These are phyloP conservation scores for Acanthamoeba royreba DNA, from an alignment of 208 protist genomes.

Conservation along the genomic window DNA sequence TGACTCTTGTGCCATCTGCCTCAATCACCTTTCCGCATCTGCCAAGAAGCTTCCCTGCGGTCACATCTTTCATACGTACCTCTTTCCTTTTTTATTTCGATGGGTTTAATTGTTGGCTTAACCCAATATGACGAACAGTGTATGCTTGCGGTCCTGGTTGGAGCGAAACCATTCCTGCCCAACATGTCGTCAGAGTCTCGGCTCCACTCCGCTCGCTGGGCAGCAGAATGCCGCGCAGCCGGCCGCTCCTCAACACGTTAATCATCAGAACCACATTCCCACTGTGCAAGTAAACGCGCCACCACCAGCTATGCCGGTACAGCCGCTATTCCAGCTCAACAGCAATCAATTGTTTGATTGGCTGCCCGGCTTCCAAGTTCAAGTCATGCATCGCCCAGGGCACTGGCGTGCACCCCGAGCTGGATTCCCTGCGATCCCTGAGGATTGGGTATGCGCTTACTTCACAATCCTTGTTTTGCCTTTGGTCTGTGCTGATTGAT, in stretches of 20 bases:
- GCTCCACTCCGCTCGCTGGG: background rate
- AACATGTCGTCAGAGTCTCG: background rate
- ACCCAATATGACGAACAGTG: background rate
- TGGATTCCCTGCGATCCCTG: background rate
- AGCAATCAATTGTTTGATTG: background rate
- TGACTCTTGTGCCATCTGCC: slow-evolving; percentile 34
- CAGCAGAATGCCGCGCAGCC: background rate
- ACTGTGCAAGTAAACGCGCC: background rate
- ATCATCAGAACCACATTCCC: background rate
- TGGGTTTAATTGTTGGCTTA: background rate
- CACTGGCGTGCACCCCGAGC: background rate
- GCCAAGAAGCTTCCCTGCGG: slow-evolving; percentile 32
- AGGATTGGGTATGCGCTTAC: background rate
- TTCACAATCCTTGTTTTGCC: background rate
- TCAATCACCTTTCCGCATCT: background rate
- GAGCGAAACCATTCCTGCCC: slow-evolving; percentile 44
- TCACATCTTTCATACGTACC: slow-evolving; percentile 30
- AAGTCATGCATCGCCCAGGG: background rate
- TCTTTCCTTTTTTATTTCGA: background rate
- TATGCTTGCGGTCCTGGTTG: slow-evolving; percentile 15
- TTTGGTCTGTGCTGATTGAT: background rate
- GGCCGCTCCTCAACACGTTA: background rate
- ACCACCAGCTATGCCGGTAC: background rate
- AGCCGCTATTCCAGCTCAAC: background rate
- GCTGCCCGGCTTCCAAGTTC: background rate